A percentile compares a stretch with the other conserved stretches of the same genome.
Evolutionary conservation across 352 stramenopile species (phyloP).

Genomic region (Globisporangium nunn): DNA sequence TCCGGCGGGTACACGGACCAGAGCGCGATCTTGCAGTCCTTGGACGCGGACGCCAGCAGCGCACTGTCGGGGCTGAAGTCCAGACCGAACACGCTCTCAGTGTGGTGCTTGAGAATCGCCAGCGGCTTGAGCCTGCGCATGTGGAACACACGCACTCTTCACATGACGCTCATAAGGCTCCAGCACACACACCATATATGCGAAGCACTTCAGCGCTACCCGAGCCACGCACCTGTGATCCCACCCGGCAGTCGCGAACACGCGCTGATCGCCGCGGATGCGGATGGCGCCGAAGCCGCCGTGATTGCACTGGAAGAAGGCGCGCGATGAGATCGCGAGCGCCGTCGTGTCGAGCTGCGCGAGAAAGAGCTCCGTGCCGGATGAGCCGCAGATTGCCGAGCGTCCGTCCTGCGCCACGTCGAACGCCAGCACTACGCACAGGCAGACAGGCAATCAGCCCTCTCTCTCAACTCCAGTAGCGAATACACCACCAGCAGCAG

Average conservation of each 20-base stretch:
- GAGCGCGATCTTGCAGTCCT: conserved; percentile 71
- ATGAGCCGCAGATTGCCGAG: conserved; percentile 55
- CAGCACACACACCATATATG: background rate
- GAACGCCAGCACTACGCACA: conserved; percentile 52
- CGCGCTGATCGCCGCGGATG: conserved; percentile 62
- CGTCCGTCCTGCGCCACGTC: conserved; percentile 49
- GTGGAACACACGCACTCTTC: conserved; percentile 64
- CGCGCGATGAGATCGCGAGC: conserved; percentile 23
- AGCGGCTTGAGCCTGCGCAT: conserved; percentile 65
- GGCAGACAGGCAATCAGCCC: background rate
- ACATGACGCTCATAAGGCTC: background rate
- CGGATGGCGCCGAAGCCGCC: conserved; percentile 61
- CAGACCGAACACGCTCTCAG: conserved; percentile 63
- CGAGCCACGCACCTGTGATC: conserved; percentile 38
- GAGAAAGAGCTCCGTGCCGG: conserved; percentile 40
- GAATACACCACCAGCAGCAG: background rate
- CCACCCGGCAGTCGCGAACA: conserved; percentile 76
- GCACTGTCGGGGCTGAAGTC: conserved; percentile 61
- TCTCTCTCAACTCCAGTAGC: background rate
- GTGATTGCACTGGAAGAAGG: conserved; percentile 54
- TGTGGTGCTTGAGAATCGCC: conserved; percentile 76
- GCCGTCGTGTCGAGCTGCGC: conserved; percentile 36
- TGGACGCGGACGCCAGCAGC: conserved; percentile 61
- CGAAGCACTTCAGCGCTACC: background rate
- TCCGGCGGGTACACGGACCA: conserved; percentile 70